phyloP scores from a whole-genome alignment of 768 basidiomycete genomes.

The Suillus tomentosus region DNA sequence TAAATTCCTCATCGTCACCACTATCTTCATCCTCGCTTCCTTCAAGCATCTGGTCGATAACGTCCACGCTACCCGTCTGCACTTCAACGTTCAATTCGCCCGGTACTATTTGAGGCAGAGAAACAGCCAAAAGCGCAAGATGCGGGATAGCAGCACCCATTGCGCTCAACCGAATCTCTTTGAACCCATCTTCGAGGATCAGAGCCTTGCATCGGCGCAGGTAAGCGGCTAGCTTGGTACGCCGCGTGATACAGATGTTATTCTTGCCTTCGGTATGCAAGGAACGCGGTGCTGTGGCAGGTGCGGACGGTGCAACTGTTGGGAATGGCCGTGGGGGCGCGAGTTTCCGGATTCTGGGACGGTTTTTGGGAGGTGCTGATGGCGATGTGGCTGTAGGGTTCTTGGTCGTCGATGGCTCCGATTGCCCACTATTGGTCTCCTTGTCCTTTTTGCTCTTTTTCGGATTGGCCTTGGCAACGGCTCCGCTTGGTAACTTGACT shows the following conservation, averaged over 20 bases:
- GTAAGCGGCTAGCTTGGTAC: slow-evolving; percentile 70
- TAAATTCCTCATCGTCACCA: slow-evolving; percentile 54
- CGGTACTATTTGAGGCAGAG: slow-evolving; percentile 73
- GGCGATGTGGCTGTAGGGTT: not conserved
- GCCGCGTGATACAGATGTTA: slow-evolving; percentile 77
- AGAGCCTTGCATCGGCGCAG: slow-evolving; percentile 76
- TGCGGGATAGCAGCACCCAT: slow-evolving; percentile 92
- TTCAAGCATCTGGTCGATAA: slow-evolving; percentile 79
- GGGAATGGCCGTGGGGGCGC: slow-evolving; percentile 76
- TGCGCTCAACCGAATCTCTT: slow-evolving; percentile 71
- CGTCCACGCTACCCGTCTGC: slow-evolving; percentile 68
- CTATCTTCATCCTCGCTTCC: slow-evolving; percentile 72
- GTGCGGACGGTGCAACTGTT: slow-evolving; percentile 70
- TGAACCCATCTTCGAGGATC: slow-evolving; percentile 77
- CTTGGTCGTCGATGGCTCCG: not conserved
- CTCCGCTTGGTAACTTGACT: slow-evolving; percentile 1
- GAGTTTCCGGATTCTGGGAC: slow-evolving; percentile 59
- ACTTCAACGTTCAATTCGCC: slow-evolving; percentile 66
- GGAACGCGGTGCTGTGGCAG: slow-evolving; percentile 80
- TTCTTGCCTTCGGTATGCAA: slow-evolving; percentile 81
- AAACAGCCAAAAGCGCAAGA: slow-evolving; percentile 66
- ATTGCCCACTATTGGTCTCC: not conserved
- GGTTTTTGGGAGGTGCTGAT: slow-evolving; percentile 8
- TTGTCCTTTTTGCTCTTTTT: not conserved
- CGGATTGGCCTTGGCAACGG: not conserved